These are phyloP conservation scores for Cornus florida DNA, from an alignment of 148 eudicot species.

Conservation along the genomic window DNA sequence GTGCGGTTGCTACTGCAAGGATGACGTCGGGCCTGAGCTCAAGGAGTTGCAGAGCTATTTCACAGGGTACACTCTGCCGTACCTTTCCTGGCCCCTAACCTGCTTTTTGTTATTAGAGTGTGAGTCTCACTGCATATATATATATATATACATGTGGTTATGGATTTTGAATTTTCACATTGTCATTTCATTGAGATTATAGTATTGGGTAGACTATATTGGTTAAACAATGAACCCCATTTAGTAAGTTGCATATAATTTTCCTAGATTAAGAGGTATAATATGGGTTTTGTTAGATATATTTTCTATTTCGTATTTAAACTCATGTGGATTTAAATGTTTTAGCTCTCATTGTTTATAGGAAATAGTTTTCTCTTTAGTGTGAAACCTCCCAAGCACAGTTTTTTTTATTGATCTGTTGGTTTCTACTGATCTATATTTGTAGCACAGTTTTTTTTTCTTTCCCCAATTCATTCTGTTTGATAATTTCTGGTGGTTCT, in stretches of 20 bases:
- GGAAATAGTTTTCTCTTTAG: no score
- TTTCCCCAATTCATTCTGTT: no score
- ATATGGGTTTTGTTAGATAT: not conserved
- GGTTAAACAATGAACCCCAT: not conserved
- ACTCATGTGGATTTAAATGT: no score
- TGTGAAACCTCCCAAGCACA: no score
- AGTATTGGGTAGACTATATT: not conserved
- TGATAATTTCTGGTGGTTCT: no score
- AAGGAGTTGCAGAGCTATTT: conserved; percentile 61
- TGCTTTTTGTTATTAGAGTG: conserved; percentile 24
- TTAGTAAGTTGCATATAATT: not conserved
- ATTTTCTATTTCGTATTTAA: not conserved
- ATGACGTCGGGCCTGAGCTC: conserved; percentile 72
- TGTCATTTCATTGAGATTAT: not conserved
- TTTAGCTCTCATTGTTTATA: no score
- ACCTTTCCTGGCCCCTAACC: conserved; percentile 78
- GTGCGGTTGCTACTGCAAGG: conserved; percentile 66
- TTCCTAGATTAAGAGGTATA: not conserved
- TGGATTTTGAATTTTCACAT: not conserved
- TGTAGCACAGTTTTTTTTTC: no score
- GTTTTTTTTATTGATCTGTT: no score
- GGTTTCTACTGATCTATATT: no score
- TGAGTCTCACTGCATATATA: not conserved
- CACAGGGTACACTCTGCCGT: conserved; percentile 90
- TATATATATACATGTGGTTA: no score